Base-by-base conservation (phyloP, 441 rosid species). In the Codiaeum variegatum region DNA sequence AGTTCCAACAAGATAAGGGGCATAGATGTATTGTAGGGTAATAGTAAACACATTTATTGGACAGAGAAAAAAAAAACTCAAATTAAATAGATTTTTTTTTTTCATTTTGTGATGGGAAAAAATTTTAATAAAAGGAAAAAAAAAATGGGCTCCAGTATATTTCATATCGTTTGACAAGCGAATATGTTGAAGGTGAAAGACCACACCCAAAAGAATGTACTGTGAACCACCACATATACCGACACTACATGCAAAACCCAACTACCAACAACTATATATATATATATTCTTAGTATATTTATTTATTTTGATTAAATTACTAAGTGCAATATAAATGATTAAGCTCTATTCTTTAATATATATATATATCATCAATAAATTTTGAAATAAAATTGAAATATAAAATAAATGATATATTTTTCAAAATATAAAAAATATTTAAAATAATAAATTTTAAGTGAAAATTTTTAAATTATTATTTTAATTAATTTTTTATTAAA, bases 111-210 rank as follows among this genome's bases (percentile, higher is more conserved):
- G 38, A 69, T 32, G 28, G 31, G 63, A 36, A 12, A 40, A 40
- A 40, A 38, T 8, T 9, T 38, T 7, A 34, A 21, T 3, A 13
- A n/a, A 40, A 12, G 21, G 38, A 26, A 3, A 5, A 46, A 61
- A 68, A 59, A 51, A 61, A 49, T 28, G 66, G 42, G 55, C 42
- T 67, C 67, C 54, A 69, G 29, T 24, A 66, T 18, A 49, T 73
- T 67, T 58, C 21, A 15, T 70, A 24, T 24, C 66, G 44, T 62
- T 65, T 70, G 65, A 60, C 69, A 38, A 70, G 47, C 69, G 66
- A 75, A 72, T 76, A 36, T 58, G 42, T 52, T 73, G 77, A 65
- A 49, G 60, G 68, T 67, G 79, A 79, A 75, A 72, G 75, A 36
- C 70, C 73, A 55, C 65, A 56, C 4, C 28, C 21, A 54, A 65